Percentiles rank a stretch among this genome's conserved stretches.
These are phyloP conservation scores for Phytopythium litorale DNA, from an alignment of 352 stramenopile genomes.

Conservation along the genomic window DNA sequence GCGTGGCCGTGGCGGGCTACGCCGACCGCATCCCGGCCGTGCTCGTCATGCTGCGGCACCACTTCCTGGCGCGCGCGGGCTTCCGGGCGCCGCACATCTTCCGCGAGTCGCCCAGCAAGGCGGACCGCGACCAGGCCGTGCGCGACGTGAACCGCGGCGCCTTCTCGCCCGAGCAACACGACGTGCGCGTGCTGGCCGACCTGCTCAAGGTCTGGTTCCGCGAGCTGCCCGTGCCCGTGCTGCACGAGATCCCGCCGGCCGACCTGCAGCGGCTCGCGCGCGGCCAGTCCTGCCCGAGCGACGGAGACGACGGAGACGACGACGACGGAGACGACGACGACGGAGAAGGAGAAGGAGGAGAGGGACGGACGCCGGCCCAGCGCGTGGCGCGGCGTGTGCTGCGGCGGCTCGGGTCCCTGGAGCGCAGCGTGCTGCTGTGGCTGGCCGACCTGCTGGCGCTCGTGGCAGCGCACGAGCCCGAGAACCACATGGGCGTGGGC, in stretches of 20 bases:
- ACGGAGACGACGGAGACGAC: neutral
- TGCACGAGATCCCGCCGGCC: slow-evolving; percentile 72
- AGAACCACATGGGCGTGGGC: slow-evolving; percentile 89
- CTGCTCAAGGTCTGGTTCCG: slow-evolving; percentile 91
- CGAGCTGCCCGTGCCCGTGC: slow-evolving; percentile 73
- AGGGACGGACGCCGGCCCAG: slow-evolving; percentile 6
- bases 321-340: neutral
- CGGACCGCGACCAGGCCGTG: slow-evolving; percentile 82
- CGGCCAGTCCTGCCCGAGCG: slow-evolving; percentile 5
- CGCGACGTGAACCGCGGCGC: slow-evolving; percentile 77
- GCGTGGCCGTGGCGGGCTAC: slow-evolving; percentile 58
- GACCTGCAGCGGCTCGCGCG: slow-evolving; percentile 58
- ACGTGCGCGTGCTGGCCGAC: slow-evolving; percentile 84
- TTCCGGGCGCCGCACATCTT: slow-evolving; percentile 80
- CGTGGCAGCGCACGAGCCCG: slow-evolving; percentile 62
- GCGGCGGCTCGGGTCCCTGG: slow-evolving; percentile 45
- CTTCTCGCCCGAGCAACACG: slow-evolving; percentile 53
- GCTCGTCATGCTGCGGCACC: slow-evolving; percentile 82
- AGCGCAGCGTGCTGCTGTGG: slow-evolving; percentile 72
- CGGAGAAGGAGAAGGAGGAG: neutral
- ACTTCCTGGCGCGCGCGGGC: slow-evolving; percentile 70
- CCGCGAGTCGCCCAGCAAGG: slow-evolving; percentile 82
- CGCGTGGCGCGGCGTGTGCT: slow-evolving; percentile 36
- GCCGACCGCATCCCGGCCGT: slow-evolving; percentile 79
- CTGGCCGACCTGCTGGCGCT: slow-evolving; percentile 74